Percentiles rank a stretch among this genome's conserved stretches.
phyloP scores from a whole-genome alignment of 257 asterid species.

The Paraleonurus japonicus region DNA sequence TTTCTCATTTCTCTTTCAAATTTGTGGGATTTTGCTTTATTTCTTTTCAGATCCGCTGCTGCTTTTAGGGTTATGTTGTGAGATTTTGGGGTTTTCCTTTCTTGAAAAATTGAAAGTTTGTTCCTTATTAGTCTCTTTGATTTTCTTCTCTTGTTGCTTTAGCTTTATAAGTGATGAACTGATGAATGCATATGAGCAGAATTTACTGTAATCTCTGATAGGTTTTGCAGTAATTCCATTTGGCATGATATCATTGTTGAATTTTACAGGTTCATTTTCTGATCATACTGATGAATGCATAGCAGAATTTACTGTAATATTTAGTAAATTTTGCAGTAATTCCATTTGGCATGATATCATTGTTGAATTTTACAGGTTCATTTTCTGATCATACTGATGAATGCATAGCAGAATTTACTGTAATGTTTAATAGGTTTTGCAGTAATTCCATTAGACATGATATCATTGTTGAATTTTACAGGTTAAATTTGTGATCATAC shows the following conservation, averaged over 20 bases:
- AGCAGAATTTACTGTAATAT: background rate
- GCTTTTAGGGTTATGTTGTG: conserved; percentile 14
- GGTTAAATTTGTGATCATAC: conserved; percentile 36
- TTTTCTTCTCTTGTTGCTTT: background rate
- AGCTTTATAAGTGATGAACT: background rate
- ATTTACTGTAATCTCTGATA: background rate
- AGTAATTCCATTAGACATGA: conserved; percentile 9
- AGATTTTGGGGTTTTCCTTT: background rate
- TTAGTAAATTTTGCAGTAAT: too few species aligned
- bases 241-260: too few species aligned
- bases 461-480: conserved; percentile 28
- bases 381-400: too few species aligned
- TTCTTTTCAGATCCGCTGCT: conserved; percentile 28
- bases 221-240: too few species aligned
- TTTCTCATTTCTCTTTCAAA: background rate
- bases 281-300: too few species aligned
- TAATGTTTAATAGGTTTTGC: conserved; percentile 1
- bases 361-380: too few species aligned
- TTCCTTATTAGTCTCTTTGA: background rate
- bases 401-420: too few species aligned
- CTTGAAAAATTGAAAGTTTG: background rate
- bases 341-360: too few species aligned
- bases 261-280: too few species aligned
- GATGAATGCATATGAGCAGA: background rate
- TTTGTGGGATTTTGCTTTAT: conserved; percentile 17